Conservation (phyloP, 2,329 filamentous ascomycete genomes). For the Venturia asperata region DNA sequence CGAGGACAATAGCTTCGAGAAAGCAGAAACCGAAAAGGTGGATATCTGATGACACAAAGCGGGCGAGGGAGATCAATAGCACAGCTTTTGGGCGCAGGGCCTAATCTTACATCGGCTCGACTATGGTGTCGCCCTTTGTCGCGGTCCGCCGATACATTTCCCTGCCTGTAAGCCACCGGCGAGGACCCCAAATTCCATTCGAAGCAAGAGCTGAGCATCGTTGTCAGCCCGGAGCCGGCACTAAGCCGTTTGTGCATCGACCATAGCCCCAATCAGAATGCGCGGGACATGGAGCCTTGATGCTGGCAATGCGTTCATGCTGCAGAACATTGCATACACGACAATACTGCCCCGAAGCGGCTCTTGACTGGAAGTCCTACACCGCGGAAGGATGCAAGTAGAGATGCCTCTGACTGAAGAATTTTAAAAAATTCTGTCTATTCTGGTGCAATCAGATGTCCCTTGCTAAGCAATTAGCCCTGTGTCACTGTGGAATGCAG, state of each 20-base stretch:
- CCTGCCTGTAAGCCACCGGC: slow-evolving; percentile 1
- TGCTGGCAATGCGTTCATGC: background rate
- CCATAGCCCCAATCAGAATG: slow-evolving; percentile 7
- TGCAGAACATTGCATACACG: background rate
- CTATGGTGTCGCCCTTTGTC: background rate
- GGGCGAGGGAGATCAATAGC: background rate
- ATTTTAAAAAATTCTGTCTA: too few species aligned
- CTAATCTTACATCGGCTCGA: background rate
- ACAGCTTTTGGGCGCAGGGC: background rate
- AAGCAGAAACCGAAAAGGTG: background rate
- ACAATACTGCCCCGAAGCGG: background rate
- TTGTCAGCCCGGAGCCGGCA: background rate
- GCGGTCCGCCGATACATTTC: background rate
- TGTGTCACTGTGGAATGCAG: too few species aligned
- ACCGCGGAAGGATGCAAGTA: background rate
- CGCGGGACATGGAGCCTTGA: background rate
- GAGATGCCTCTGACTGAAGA: too few species aligned
- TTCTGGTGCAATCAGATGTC: too few species aligned
- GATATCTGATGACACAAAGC: background rate
- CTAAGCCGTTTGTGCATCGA: background rate
- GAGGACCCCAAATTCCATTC: background rate
- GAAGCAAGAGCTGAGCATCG: slow-evolving; percentile 1
- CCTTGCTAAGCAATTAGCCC: too few species aligned
- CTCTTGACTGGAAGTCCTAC: background rate
- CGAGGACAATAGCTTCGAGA: background rate